Conservation (phyloP, 371 early-diverging fungal species). For the Cokeromyces recurvatus region DNA sequence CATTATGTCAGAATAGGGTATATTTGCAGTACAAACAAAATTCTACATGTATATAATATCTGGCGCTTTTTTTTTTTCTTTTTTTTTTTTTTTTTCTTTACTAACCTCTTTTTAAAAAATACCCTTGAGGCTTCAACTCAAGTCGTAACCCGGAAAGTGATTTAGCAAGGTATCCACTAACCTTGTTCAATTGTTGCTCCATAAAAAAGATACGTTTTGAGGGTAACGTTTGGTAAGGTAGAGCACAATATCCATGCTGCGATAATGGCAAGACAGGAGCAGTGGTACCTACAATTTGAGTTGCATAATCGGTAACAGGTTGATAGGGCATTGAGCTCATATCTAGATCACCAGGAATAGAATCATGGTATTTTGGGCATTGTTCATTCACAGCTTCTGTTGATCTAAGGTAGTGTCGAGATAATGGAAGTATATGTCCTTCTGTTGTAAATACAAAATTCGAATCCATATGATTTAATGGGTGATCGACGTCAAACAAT, state of each 20-base stretch:
- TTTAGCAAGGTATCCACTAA: constrained; percentile 44
- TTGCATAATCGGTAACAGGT: constrained; percentile 30
- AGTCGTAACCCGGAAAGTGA: constrained; percentile 46
- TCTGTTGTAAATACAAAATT: constrained; percentile 90
- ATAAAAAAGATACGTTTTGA: too few species aligned
- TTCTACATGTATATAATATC: too few species aligned
- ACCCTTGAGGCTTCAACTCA: constrained; percentile 37
- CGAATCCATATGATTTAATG: constrained; percentile 59
- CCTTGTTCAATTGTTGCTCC: constrained; percentile 20
- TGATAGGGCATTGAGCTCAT: constrained; percentile 24
- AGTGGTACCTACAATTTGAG: constrained; percentile 21
- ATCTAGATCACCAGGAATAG: constrained; percentile 20
- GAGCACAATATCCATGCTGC: constrained; percentile 22
- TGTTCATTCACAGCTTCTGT: constrained; percentile 1
- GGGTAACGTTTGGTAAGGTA: constrained; percentile 13
- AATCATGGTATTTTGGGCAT: constrained; percentile 7
- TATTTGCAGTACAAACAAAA: too few species aligned
- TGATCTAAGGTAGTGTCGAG: constrained; percentile 9
- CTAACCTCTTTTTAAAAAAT: constrained; percentile 48
- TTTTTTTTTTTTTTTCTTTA: too few species aligned
- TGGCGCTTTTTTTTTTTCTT: too few species aligned
- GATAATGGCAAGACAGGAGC: constrained; percentile 3
- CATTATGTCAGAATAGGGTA: too few species aligned
- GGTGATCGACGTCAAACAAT: constrained; percentile 47
- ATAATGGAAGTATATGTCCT: constrained; percentile 67